Conservation (phyloP, 805 yeast species). For the Clavispora vitiphila region DNA sequence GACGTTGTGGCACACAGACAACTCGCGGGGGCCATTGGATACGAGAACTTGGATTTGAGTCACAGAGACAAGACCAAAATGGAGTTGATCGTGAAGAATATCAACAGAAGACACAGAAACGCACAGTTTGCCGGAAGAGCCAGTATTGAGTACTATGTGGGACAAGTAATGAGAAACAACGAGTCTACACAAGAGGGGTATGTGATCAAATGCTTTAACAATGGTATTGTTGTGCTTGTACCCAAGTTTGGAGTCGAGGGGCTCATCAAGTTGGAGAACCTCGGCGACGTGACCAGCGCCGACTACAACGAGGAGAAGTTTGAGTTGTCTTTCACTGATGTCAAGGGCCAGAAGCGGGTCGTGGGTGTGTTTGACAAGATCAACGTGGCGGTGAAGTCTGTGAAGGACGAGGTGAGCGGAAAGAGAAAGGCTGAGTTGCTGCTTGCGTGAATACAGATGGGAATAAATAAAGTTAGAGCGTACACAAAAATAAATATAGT, state of each 20-base stretch:
- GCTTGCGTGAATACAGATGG: constrained; percentile 33
- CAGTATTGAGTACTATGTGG: constrained; percentile 94
- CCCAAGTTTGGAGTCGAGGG: constrained; percentile 97
- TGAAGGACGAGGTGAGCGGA: constrained; percentile 81
- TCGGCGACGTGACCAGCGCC: constrained; percentile 61
- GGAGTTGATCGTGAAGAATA: constrained; percentile 83
- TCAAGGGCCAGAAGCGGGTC: constrained; percentile 40
- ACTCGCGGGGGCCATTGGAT: constrained; percentile 95
- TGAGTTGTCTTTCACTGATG: constrained; percentile 54
- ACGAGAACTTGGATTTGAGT: constrained; percentile 73
- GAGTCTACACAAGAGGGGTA: constrained; percentile 83
- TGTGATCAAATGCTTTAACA: constrained; percentile 84
- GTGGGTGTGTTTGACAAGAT: constrained; percentile 82
- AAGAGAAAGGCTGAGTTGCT: constrained; percentile 84
- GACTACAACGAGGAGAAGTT: constrained; percentile 74
- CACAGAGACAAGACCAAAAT: constrained; percentile 88
- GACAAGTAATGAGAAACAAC: constrained; percentile 89
- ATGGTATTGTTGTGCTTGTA: constrained; percentile 91
- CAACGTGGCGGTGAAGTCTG: constrained; percentile 73
- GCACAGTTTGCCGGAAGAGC: constrained; percentile 99
- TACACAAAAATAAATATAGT: too few species aligned
- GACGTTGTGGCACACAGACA: constrained; percentile 97
- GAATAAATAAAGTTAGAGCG: too few species aligned
- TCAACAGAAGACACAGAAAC: constrained; percentile 90
- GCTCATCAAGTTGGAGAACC: constrained; percentile 71